A percentile compares a stretch with the other conserved stretches of the same genome.
Conservation (phyloP, 495 filamentous ascomycete species). For the Aspergillus campestris region DNA sequence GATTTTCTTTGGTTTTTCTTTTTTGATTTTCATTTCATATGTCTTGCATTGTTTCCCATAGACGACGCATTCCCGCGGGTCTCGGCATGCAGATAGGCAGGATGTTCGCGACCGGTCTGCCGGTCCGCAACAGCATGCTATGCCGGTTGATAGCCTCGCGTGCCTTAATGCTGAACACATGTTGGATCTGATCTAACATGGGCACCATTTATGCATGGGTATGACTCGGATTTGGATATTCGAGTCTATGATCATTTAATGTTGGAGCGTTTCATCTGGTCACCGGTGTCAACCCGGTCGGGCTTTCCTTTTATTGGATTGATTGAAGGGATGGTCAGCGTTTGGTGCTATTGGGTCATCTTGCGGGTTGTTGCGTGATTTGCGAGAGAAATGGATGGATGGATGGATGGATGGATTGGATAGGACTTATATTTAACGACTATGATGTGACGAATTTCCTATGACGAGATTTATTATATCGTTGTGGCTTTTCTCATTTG, state of each 20-base stretch:
- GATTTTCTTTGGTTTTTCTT: conserved; percentile 10
- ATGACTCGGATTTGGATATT: background rate
- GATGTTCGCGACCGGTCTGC: conserved; percentile 2
- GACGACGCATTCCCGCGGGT: conserved; percentile 10
- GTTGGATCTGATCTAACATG: background rate
- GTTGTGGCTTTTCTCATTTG: conserved; percentile 12
- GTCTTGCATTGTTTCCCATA: conserved; percentile 10
- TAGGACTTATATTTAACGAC: conserved; percentile 28
- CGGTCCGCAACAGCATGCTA: conserved; percentile 1
- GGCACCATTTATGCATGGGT: too few relatives aligned
- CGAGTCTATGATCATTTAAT: conserved; percentile 8
- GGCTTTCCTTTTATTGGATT: conserved; percentile 10
- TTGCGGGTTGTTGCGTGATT: conserved; percentile 12
- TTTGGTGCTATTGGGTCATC: conserved; percentile 14
- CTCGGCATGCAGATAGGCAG: background rate
- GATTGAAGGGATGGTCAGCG: conserved; percentile 17
- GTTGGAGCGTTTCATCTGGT: conserved; percentile 1
- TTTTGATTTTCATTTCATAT: conserved; percentile 7
- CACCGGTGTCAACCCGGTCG: background rate
- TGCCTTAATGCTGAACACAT: background rate
- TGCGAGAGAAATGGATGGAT: conserved; percentile 8
- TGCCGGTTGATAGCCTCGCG: background rate
- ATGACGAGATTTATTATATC: conserved; percentile 16
- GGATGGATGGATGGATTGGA: too few relatives aligned
- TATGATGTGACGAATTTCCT: conserved; percentile 44